Conservation (phyloP, 2,329 filamentous ascomycete species). For the Microcera coccophila region DNA sequence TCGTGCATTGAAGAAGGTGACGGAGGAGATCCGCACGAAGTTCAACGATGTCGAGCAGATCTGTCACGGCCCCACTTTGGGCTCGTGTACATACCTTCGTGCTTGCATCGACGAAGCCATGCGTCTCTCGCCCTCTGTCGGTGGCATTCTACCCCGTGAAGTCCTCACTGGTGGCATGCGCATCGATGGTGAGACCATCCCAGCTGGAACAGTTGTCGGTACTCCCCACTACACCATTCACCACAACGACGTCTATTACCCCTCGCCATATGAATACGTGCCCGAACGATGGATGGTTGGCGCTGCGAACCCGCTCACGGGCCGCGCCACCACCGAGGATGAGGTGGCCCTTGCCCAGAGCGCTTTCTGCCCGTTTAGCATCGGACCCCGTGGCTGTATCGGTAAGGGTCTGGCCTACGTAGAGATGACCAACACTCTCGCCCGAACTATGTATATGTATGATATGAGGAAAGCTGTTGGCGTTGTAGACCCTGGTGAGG, state of each 20-base stretch:
- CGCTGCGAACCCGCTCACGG: slow-evolving; percentile 35
- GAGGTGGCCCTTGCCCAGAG: slow-evolving; percentile 55
- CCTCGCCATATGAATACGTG: slow-evolving; percentile 53
- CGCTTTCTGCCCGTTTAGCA: slow-evolving; percentile 71
- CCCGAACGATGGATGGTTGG: slow-evolving; percentile 64
- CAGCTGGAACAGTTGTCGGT: slow-evolving; percentile 59
- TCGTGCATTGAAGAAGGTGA: slow-evolving; percentile 43
- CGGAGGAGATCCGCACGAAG: slow-evolving; percentile 48
- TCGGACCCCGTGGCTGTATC: slow-evolving; percentile 68
- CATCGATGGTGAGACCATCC: slow-evolving; percentile 52
- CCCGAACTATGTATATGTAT: slow-evolving; percentile 57
- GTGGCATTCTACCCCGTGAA: slow-evolving; percentile 57
- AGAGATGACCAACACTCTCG: slow-evolving; percentile 62
- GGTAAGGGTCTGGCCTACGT: slow-evolving; percentile 66
- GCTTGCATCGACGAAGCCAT: slow-evolving; percentile 64
- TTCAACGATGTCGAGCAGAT: slow-evolving; percentile 55
- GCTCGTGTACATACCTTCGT: slow-evolving; percentile 54
- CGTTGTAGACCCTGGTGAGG: slow-evolving; percentile 51
- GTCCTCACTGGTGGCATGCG: slow-evolving; percentile 52
- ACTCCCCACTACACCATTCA: slow-evolving; percentile 66
- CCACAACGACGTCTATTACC: slow-evolving; percentile 61
- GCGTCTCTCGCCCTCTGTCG: slow-evolving; percentile 59
- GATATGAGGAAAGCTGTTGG: slow-evolving; percentile 53
- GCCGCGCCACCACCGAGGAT: slow-evolving; percentile 43
- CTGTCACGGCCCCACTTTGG: slow-evolving; percentile 47